These are phyloP conservation scores for Chaetoceros muelleri DNA, from an alignment of 108 stramenopile species.

Conservation along the genomic window DNA sequence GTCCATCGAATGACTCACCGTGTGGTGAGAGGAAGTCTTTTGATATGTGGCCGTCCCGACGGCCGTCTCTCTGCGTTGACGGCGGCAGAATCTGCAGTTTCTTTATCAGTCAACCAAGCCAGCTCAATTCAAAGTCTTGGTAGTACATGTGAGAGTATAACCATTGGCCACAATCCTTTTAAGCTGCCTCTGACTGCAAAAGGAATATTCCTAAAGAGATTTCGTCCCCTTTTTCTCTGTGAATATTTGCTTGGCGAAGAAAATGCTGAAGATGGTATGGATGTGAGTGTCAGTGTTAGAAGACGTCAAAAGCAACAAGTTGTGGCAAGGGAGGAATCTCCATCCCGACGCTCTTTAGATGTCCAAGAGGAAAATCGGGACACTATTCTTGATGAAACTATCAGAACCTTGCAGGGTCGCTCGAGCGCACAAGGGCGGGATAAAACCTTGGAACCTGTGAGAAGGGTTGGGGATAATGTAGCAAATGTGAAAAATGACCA, in stretches of 20 bases:
- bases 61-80: slow-evolving; percentile 67
- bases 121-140: slow-evolving; percentile 52
- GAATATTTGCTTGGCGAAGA: slow-evolving; percentile 30
- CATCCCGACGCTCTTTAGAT: not conserved
- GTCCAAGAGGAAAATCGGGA: too few relatives aligned
- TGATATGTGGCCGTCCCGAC: slow-evolving; percentile 78
- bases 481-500: too few relatives aligned
- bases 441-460: too few relatives aligned
- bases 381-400: too few relatives aligned
- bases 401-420: too few relatives aligned
- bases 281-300: not conserved
- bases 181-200: slow-evolving; percentile 32
- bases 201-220: slow-evolving; percentile 34
- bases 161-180: slow-evolving; percentile 77
- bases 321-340: not conserved
- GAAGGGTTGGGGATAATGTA: too few relatives aligned
- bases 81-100: slow-evolving; percentile 50
- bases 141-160: slow-evolving; percentile 62
- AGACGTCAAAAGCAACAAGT: not conserved
- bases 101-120: slow-evolving; percentile 75
- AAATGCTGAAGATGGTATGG: slow-evolving; percentile 7
- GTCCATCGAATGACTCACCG: slow-evolving; percentile 73
- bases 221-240: slow-evolving; percentile 52
- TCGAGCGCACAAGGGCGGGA: too few relatives aligned
- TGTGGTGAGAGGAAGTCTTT: slow-evolving; percentile 58